Percentiles rank a stretch among this genome's conserved stretches.
Conservation (phyloP, 208 protist genomes). For the Acanthamoeba culbertsoni region DNA sequence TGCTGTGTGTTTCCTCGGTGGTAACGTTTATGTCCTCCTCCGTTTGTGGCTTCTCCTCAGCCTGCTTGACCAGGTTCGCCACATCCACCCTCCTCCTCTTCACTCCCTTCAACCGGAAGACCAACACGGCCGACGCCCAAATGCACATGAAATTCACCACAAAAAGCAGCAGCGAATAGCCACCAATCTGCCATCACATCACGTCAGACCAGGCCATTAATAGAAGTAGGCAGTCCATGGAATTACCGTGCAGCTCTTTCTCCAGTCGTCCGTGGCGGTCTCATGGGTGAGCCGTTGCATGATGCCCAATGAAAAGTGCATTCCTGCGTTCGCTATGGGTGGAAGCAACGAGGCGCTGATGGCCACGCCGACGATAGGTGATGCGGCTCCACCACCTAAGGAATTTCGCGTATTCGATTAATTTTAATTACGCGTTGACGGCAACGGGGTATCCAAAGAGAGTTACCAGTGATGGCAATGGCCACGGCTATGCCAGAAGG, state of each 20-base stretch:
- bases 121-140: not conserved
- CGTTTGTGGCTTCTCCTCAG: not conserved
- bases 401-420: not conserved
- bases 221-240: not conserved
- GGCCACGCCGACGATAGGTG: conserved; percentile 41
- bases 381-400: not conserved
- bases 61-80: not conserved
- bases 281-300: not conserved
- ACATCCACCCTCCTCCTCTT: not conserved
- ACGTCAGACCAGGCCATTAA: not conserved
- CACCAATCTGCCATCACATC: not conserved
- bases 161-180: not conserved
- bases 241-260: not conserved
- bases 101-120: conserved; percentile 45
- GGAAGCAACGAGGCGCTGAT: conserved; percentile 58
- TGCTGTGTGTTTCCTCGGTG: no score
- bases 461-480: not conserved
- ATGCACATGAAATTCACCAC: conserved; percentile 40
- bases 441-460: not conserved
- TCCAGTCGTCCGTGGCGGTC: not conserved
- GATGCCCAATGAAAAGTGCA: not conserved
- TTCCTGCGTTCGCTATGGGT: conserved; percentile 9
- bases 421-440: not conserved
- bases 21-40: not conserved
- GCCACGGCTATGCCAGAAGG: conserved; percentile 53